Conservation (phyloP, 2,329 filamentous ascomycete species). For the Pyricularia pennisetigena region DNA sequence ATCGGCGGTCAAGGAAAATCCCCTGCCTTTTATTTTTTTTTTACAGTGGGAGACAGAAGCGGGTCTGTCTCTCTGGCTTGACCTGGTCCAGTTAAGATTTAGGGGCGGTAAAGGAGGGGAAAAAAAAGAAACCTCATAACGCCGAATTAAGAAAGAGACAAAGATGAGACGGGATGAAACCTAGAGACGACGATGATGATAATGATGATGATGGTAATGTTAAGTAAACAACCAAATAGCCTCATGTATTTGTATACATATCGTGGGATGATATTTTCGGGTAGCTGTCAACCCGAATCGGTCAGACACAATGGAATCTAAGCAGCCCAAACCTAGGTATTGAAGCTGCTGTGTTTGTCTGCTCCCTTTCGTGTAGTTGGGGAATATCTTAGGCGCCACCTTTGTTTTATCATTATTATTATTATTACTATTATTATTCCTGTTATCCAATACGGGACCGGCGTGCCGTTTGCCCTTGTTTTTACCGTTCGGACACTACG, state of each 20-base stretch:
- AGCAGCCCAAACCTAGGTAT: not conserved
- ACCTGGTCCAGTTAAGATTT: not conserved
- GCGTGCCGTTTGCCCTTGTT: not conserved
- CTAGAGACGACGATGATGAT: not conserved
- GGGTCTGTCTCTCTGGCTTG: not conserved
- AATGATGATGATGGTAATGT: not conserved
- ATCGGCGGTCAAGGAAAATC: not conserved
- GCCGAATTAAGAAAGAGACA: not conserved
- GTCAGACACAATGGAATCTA: not conserved
- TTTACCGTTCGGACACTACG: not conserved
- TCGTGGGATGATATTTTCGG: not conserved
- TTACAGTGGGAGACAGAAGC: not conserved
- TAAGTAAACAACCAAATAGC: not conserved
- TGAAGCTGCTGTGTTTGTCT: not conserved
- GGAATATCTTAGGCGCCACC: not conserved
- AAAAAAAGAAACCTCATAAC: not conserved
- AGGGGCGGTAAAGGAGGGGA: not conserved
- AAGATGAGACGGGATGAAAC: not conserved
- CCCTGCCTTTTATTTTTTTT: no score
- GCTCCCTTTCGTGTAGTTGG: not conserved
- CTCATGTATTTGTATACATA: not conserved
- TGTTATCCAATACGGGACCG: not conserved
- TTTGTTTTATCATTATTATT: not conserved
- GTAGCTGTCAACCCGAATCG: not conserved
- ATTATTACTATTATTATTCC: no score